These are phyloP conservation scores for Forsythia suspensa DNA, from an alignment of 257 asterid genomes.

Conservation along the genomic window DNA sequence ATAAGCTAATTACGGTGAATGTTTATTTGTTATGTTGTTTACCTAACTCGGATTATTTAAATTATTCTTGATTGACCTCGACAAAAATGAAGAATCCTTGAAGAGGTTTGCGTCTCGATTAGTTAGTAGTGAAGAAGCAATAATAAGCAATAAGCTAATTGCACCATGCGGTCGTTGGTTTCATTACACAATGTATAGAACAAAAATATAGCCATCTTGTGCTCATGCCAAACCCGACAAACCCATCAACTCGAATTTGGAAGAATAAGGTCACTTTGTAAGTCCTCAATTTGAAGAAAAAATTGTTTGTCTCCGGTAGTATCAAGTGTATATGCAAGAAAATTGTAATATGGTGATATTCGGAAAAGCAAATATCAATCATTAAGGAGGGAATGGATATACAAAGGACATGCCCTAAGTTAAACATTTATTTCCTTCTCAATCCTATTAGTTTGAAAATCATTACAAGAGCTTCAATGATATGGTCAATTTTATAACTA, in stretches of 20 bases:
- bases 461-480: not conserved
- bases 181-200: conserved; percentile 75
- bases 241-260: conserved; percentile 61
- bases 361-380: too few species aligned
- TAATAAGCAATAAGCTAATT: too few species aligned
- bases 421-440: not conserved
- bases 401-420: not conserved
- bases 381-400: too few species aligned
- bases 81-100: too few species aligned
- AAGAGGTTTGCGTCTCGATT: too few species aligned
- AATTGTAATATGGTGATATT: too few species aligned
- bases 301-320: conserved; percentile 69
- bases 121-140: too few species aligned
- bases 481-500: not conserved
- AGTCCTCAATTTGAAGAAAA: conserved; percentile 80
- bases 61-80: not conserved
- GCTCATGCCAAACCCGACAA: conserved; percentile 89
- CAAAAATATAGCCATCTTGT: conserved; percentile 63
- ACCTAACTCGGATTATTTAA: too few species aligned
- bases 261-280: conserved; percentile 38
- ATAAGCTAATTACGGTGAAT: not conserved
- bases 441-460: not conserved
- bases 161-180: conserved; percentile 81
- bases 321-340: conserved; percentile 81
- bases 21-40: too few species aligned